These are phyloP conservation scores for Zasmidium angulare DNA, from an alignment of 2,329 filamentous ascomycete genomes.

Conservation along the genomic window DNA sequence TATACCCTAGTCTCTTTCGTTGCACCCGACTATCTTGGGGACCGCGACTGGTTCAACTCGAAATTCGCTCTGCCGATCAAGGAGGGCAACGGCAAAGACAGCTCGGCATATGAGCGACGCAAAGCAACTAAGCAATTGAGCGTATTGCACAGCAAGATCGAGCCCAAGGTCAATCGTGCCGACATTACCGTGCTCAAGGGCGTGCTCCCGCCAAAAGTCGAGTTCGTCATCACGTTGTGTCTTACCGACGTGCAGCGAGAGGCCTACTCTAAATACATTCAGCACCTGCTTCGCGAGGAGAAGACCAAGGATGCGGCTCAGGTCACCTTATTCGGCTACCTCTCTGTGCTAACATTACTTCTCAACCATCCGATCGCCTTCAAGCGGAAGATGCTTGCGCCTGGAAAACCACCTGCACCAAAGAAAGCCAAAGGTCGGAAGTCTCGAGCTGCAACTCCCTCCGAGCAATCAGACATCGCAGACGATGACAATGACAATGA, in stretches of 20 bases:
- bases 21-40: conserved; percentile 73
- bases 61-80: conserved; percentile 74
- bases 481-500: conserved; percentile 22
- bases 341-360: conserved; percentile 53
- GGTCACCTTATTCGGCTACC: conserved; percentile 55
- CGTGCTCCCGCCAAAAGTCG: conserved; percentile 71
- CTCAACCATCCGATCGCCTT: conserved; percentile 61
- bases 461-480: conserved; percentile 16
- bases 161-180: conserved; percentile 74
- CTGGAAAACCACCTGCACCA: conserved; percentile 25
- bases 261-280: conserved; percentile 60
- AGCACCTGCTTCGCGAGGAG: conserved; percentile 36
- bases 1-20: conserved; percentile 88
- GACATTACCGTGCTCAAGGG: conserved; percentile 67
- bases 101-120: conserved; percentile 55
- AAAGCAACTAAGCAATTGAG: conserved; percentile 65
- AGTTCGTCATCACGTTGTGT: conserved; percentile 76
- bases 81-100: conserved; percentile 68
- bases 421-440: conserved; percentile 2
- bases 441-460: conserved; percentile 8
- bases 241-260: conserved; percentile 64
- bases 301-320: conserved; percentile 39
- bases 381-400: conserved; percentile 48
- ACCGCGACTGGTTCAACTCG: conserved; percentile 63
- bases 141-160: conserved; percentile 69